phyloP scores from a whole-genome alignment of 805 yeast genomes.

The Candida glaebosa region DNA sequence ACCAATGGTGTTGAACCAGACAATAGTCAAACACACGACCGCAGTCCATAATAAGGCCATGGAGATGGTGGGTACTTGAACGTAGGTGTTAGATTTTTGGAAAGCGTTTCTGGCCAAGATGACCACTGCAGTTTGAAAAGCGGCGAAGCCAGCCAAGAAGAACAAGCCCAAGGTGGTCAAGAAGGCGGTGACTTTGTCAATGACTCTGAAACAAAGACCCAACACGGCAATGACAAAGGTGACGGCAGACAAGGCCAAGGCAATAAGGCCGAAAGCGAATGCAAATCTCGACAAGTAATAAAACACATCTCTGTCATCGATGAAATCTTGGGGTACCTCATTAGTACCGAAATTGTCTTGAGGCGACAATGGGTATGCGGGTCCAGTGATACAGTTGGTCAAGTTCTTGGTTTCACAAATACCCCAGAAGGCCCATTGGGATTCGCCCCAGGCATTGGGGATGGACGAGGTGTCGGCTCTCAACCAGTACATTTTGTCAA shows the following conservation, averaged over 20 bases:
- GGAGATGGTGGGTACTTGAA: conserved; percentile 53
- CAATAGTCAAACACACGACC: conserved; percentile 47
- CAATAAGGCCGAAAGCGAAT: conserved; percentile 59
- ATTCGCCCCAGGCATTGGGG: conserved; percentile 42
- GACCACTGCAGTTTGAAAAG: conserved; percentile 70
- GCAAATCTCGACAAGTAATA: conserved; percentile 65
- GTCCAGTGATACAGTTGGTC: conserved; percentile 46
- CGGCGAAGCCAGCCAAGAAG: conserved; percentile 58
- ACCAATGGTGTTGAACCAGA: conserved; percentile 52
- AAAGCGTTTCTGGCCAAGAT: conserved; percentile 77
- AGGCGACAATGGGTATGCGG: conserved; percentile 89
- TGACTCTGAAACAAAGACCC: conserved; percentile 52
- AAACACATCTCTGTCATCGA: conserved; percentile 51
- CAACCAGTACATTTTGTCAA: conserved; percentile 74
- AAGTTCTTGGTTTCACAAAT: conserved; percentile 60
- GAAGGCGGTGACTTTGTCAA: conserved; percentile 53
- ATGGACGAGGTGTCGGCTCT: conserved; percentile 66
- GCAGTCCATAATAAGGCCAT: conserved; percentile 73
- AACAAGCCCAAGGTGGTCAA: conserved; percentile 51
- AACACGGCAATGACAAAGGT: conserved; percentile 54
- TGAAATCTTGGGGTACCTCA: conserved; percentile 51
- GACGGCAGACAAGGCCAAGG: conserved; percentile 60
- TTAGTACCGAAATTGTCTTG: conserved; percentile 61
- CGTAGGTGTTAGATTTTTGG: conserved; percentile 38
- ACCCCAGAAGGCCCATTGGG: conserved; percentile 85